Conservation (phyloP, 2,329 filamentous ascomycete species). For the Ophiosphaerella narmari region DNA sequence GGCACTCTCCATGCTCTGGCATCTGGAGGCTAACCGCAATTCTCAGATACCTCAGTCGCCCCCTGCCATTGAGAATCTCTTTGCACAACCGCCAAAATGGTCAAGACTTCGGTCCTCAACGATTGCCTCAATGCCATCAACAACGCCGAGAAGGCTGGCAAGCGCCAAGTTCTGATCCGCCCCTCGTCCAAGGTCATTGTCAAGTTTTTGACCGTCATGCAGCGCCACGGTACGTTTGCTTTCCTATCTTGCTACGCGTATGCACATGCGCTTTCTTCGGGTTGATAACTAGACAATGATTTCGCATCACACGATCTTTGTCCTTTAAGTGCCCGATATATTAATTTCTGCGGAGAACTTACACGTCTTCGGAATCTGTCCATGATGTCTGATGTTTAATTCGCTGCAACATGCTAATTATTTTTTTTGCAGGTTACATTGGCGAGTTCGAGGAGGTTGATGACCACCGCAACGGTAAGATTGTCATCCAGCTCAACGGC, state of each 20-base stretch:
- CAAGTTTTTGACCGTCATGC: slow-evolving; percentile 99
- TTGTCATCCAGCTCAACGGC: slow-evolving; percentile 99
- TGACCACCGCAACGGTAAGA: slow-evolving; percentile 99
- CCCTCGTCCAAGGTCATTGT: slow-evolving; percentile 99
- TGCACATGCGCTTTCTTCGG: slow-evolving; percentile 64
- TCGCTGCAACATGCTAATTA: slow-evolving; percentile 82
- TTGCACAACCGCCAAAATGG: slow-evolving; percentile 81
- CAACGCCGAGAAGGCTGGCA: slow-evolving; percentile 99
- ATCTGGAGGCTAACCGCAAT: slow-evolving; percentile 64
- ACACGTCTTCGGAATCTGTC: slow-evolving; percentile 83
- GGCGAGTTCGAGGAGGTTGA: slow-evolving; percentile 99
- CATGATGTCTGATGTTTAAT: slow-evolving; percentile 92
- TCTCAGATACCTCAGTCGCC: slow-evolving; percentile 65
- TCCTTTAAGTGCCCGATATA: slow-evolving; percentile 99
- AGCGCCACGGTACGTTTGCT: slow-evolving; percentile 88
- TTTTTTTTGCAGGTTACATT: slow-evolving; percentile 77
- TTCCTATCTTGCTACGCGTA: slow-evolving; percentile 20
- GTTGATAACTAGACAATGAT: slow-evolving; percentile 99
- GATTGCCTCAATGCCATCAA: slow-evolving; percentile 99
- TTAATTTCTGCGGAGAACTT: slow-evolving; percentile 83
- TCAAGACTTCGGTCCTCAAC: slow-evolving; percentile 98
- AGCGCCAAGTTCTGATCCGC: slow-evolving; percentile 98
- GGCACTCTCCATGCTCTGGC: slow-evolving; percentile 72
- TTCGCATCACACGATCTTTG: slow-evolving; percentile 85
- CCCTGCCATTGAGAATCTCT: slow-evolving; percentile 78